A percentile compares a stretch with the other conserved stretches of the same genome.
These are phyloP conservation scores for Paramecium tetraurelia DNA, from an alignment of 73 alveolate genomes.

Conservation along the genomic window DNA sequence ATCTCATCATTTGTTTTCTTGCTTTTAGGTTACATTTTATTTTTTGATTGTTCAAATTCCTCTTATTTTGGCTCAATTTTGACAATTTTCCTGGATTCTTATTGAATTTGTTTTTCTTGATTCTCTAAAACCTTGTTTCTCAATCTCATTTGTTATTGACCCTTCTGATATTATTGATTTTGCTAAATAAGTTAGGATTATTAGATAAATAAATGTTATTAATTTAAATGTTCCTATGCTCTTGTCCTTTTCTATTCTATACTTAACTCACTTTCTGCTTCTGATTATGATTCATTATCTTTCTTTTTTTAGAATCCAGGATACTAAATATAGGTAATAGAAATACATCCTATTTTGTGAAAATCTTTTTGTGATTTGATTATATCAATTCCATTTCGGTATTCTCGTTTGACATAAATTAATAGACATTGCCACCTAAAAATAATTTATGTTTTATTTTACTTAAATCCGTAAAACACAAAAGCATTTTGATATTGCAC, in stretches of 20 bases:
- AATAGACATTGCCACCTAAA: neutral
- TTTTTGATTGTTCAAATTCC: neutral
- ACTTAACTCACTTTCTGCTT: neutral
- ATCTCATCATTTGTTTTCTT: neutral
- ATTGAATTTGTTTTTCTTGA: neutral
- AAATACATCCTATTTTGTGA: neutral
- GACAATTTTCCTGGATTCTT: neutral
- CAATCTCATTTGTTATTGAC: neutral
- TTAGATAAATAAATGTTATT: neutral
- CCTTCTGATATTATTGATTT: neutral
- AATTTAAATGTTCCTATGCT: neutral
- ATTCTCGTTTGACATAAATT: neutral
- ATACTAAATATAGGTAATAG: neutral
- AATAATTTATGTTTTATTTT: neutral
- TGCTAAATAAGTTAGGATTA: neutral
- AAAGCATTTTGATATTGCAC: slow-evolving; percentile 50
- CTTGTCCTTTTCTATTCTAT: neutral
- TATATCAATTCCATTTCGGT: neutral
- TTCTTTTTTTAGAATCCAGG: neutral
- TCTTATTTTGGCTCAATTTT: neutral
- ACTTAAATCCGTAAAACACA: slow-evolving; percentile 58
- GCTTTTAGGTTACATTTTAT: neutral
- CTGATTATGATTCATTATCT: neutral
- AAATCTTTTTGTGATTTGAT: neutral
- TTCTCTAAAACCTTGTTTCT: neutral